Percentiles rank a stretch among this genome's conserved stretches.
phyloP scores from a whole-genome alignment of 2,329 filamentous ascomycete genomes.

The Eutypa lata region DNA sequence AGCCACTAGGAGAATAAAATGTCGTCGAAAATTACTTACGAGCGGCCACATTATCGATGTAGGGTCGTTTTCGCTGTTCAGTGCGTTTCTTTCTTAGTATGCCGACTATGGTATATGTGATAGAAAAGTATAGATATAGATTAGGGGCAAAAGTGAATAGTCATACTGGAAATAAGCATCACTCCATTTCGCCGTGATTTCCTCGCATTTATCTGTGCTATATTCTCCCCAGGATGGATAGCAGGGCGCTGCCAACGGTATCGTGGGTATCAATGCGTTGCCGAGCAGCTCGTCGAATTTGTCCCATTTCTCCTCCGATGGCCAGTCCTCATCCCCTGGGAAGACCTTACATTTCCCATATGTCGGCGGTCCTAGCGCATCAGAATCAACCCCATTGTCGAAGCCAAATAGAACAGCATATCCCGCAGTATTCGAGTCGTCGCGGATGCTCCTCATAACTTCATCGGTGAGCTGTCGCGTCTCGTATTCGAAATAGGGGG shows the following conservation, averaged over 20 bases:
- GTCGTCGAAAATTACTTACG: too few relatives aligned
- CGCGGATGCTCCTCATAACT: background rate
- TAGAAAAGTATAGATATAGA: too few relatives aligned
- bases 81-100: background rate
- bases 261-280: background rate
- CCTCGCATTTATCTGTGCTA: background rate
- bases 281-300: background rate
- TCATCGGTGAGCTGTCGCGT: background rate
- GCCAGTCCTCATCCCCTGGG: background rate
- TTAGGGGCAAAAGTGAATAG: background rate
- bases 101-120: too few relatives aligned
- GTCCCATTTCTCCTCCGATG: background rate
- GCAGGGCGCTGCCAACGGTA: background rate
- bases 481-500: background rate
- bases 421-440: background rate
- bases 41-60: background rate
- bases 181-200: background rate
- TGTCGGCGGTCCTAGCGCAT: background rate
- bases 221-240: background rate
- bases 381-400: background rate
- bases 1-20: too few relatives aligned
- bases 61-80: background rate
- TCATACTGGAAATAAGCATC: background rate
- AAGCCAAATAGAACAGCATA: background rate
- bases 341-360: background rate